Percentiles rank a stretch among this genome's conserved stretches.
Evolutionary conservation across 1,139 yeast genomes (phyloP).

Genomic region (Magnusiomyces paraingens): DNA sequence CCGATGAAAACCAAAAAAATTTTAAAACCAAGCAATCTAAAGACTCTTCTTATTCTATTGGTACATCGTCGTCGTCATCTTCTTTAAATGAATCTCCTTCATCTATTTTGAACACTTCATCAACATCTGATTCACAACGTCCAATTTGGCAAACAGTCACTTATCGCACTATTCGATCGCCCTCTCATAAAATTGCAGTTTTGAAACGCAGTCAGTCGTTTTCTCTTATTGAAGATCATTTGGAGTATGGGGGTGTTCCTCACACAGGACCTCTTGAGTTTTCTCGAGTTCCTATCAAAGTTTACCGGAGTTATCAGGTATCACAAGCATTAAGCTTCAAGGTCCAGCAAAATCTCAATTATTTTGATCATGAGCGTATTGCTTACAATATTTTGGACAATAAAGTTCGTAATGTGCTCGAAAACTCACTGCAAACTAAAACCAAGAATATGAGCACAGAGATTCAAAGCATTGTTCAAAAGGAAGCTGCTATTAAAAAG

Average conservation of each 20-base stretch:
- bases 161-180: neutral
- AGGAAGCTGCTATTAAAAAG: conserved; percentile 33
- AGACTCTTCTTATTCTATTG: too few relatives aligned
- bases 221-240: conserved; percentile 10
- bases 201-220: conserved; percentile 14
- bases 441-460: conserved; percentile 19
- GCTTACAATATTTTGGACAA: neutral
- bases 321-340: neutral
- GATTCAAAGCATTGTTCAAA: conserved; percentile 20
- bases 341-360: neutral
- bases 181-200: conserved; percentile 8
- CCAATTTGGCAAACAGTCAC: conserved; percentile 3
- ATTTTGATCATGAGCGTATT: neutral
- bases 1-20: too few relatives aligned
- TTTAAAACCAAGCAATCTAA: too few relatives aligned
- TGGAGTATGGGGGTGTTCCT: conserved; percentile 4
- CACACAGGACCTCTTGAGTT: neutral
- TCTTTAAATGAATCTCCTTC: too few relatives aligned
- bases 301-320: neutral
- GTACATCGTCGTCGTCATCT: too few relatives aligned
- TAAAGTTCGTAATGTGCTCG: neutral
- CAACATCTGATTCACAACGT: neutral
- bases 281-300: neutral
- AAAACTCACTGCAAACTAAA: neutral
- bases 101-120: too few relatives aligned